Conservation (phyloP, 768 basidiomycete genomes). For the Phanerochaete carnosa region DNA sequence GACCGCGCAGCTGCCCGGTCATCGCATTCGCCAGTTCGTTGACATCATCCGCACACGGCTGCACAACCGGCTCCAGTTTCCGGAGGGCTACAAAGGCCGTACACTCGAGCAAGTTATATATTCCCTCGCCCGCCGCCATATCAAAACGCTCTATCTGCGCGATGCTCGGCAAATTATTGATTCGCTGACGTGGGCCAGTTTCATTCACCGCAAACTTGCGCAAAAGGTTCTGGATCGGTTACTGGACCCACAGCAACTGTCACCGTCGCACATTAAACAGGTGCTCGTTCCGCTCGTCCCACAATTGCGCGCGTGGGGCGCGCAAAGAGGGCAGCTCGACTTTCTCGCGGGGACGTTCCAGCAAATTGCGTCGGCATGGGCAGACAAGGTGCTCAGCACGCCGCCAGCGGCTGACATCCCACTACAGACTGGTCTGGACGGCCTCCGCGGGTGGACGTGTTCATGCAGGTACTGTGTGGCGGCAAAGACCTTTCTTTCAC, state of each 20-base stretch:
- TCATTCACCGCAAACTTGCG: not conserved
- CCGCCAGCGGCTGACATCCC: not conserved
- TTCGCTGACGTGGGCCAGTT: not conserved
- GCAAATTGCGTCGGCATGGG: constrained; percentile 10
- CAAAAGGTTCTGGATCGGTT: not conserved
- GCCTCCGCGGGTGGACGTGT: constrained; percentile 9
- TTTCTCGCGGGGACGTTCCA: constrained; percentile 9
- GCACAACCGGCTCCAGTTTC: not conserved
- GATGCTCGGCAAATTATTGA: not conserved
- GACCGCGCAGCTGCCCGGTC: not conserved
- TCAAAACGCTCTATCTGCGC: not conserved
- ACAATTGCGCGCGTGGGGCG: constrained; percentile 3
- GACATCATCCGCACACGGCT: not conserved
- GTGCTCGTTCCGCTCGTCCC: constrained; percentile 14
- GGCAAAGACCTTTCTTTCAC: constrained; percentile 4
- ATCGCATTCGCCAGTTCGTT: not conserved
- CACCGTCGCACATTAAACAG: constrained; percentile 1
- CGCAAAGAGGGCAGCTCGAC: constrained; percentile 4
- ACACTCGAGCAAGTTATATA: not conserved
- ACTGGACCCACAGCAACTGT: not conserved
- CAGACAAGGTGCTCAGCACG: constrained; percentile 10
- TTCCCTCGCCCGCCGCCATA: not conserved
- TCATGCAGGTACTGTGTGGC: constrained; percentile 5
- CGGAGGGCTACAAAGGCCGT: not conserved
- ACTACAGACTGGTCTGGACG: not conserved